Evolutionary conservation across 495 filamentous ascomycete species (phyloP).

Genomic region (Penicillium flavigenum): DNA sequence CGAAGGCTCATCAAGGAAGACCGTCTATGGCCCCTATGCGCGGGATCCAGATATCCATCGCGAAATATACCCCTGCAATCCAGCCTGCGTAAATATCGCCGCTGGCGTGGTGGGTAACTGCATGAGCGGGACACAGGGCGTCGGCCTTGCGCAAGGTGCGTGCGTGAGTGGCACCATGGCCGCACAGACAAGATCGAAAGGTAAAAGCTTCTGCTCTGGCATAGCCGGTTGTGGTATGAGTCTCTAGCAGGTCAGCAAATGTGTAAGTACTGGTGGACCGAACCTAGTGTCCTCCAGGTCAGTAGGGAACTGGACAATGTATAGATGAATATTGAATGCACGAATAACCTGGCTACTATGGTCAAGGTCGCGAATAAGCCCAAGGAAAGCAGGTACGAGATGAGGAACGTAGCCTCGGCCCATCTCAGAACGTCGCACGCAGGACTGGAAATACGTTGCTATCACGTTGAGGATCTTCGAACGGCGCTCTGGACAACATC

Average conservation of each 20-base stretch:
- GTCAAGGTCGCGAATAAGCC: background rate
- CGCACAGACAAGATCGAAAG: background rate
- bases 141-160: constrained; percentile 1
- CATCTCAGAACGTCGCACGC: background rate
- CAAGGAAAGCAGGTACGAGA: background rate
- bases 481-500: background rate
- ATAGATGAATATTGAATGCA: background rate
- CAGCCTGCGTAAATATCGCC: constrained; percentile 1
- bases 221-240: constrained; percentile 9
- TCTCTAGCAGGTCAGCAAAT: background rate
- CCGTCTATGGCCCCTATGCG: background rate
- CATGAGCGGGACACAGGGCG: constrained; percentile 4
- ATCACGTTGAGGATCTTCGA: background rate
- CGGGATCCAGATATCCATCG: constrained; percentile 3
- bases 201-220: constrained; percentile 5
- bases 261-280: background rate
- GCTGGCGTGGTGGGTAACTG: background rate
- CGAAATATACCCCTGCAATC: constrained; percentile 7
- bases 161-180: background rate
- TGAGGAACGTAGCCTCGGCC: background rate
- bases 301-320: background rate
- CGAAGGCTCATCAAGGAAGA: background rate
- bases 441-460: background rate
- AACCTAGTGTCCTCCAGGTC: background rate
- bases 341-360: background rate